These are phyloP conservation scores for Leishmania tarentolae DNA, from an alignment of 208 protist species.

Conservation along the genomic window DNA sequence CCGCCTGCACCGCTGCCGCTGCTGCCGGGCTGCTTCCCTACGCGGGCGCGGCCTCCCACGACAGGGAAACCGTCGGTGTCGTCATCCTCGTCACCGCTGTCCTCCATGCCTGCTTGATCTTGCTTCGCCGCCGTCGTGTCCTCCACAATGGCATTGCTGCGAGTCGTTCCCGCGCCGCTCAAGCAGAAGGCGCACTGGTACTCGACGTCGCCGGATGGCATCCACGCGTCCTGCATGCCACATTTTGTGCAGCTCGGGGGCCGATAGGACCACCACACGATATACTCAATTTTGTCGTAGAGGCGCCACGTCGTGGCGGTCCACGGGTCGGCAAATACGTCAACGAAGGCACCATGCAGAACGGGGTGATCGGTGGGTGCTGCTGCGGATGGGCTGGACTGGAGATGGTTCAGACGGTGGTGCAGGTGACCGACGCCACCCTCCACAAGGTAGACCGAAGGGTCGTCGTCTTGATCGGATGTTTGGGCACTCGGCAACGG, in stretches of 20 bases:
- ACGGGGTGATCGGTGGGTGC: constrained; percentile 41
- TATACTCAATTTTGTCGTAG: constrained; percentile 83
- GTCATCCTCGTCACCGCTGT: constrained; percentile 24
- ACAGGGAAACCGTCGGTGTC: constrained; percentile 5
- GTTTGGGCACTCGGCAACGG: background rate
- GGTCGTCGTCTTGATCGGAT: background rate
- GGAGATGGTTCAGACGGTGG: background rate
- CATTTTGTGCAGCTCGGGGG: constrained; percentile 58
- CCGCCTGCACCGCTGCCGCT: constrained; percentile 12
- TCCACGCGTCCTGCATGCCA: constrained; percentile 75
- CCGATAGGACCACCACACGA: constrained; percentile 83
- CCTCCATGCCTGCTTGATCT: constrained; percentile 33
- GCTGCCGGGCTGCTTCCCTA: constrained; percentile 4
- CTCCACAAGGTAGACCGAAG: background rate
- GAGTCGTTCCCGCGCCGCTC: constrained; percentile 54
- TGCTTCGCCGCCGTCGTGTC: constrained; percentile 30
- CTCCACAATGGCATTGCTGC: constrained; percentile 63
- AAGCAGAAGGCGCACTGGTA: constrained; percentile 71
- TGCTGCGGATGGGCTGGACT: background rate
- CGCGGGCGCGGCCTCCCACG: constrained; percentile 7
- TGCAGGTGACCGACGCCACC: background rate
- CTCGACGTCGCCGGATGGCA: constrained; percentile 63
- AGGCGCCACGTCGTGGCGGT: constrained; percentile 55
- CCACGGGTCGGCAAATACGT: constrained; percentile 63
- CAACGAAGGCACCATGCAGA: constrained; percentile 53